phyloP scores from a whole-genome alignment of 2,329 filamentous ascomycete genomes.

The Cercospora berteroae region DNA sequence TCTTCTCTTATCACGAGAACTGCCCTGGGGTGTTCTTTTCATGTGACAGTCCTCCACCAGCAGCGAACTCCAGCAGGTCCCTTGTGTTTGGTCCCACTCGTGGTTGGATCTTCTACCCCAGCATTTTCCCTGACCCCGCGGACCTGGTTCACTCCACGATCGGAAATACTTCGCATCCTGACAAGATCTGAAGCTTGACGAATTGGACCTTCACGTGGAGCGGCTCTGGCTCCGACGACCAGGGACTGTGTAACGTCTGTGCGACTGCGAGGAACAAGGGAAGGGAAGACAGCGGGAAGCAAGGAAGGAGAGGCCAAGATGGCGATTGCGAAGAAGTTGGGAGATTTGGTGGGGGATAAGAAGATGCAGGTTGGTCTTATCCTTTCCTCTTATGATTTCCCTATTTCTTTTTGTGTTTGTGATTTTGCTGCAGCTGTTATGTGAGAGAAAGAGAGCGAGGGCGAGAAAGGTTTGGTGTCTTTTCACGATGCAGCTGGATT shows the following conservation, averaged over 20 bases:
- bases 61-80: too few relatives aligned
- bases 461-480: too few relatives aligned
- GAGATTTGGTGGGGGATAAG: constrained; percentile 22
- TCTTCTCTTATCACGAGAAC: background rate
- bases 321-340: background rate
- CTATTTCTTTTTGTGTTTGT: too few relatives aligned
- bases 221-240: background rate
- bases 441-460: too few relatives aligned
- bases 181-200: background rate
- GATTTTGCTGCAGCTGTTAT: too few relatives aligned
- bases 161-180: background rate
- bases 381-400: background rate
- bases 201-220: background rate
- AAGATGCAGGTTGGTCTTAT: constrained; percentile 23
- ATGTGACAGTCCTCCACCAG: too few relatives aligned
- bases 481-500: too few relatives aligned
- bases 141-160: background rate
- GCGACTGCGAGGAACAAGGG: background rate
- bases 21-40: too few relatives aligned
- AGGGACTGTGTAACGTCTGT: background rate
- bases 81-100: too few relatives aligned
- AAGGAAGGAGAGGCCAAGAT: background rate
- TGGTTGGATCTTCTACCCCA: too few relatives aligned
- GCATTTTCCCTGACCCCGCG: too few relatives aligned
- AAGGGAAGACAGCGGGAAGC: background rate